Percentiles rank a stretch among this genome's conserved stretches.
Evolutionary conservation across 2,329 filamentous ascomycete species (phyloP).

Genomic region (Didymella segeticola): DNA sequence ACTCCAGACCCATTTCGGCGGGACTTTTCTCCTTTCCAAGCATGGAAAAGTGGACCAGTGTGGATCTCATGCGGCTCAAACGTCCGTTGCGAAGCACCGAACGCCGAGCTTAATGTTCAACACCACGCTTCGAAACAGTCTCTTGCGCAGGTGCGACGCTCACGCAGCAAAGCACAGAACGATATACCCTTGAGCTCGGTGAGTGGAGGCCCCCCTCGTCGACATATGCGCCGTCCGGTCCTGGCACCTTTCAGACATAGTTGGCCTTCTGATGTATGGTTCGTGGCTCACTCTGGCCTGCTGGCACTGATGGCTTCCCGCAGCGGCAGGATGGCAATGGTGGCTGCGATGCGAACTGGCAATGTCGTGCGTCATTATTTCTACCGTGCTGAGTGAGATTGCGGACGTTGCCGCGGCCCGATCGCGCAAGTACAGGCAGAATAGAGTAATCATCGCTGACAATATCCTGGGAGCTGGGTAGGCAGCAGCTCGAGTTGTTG

Average conservation of each 20-base stretch:
- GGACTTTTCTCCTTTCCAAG: background rate
- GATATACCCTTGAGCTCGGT: background rate
- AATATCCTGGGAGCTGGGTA: background rate
- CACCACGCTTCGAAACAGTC: background rate
- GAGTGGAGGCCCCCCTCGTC: too few species aligned
- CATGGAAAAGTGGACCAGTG: background rate
- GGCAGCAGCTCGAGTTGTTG: background rate
- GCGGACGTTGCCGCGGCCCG: background rate
- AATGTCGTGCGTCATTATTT: background rate
- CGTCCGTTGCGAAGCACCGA: slow-evolving; percentile 6
- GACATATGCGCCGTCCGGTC: too few species aligned
- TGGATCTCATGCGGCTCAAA: too few species aligned
- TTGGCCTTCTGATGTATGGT: background rate
- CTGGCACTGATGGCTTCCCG: background rate
- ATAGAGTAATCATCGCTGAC: background rate
- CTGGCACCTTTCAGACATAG: background rate
- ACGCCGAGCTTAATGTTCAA: slow-evolving; percentile 2
- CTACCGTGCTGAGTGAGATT: background rate
- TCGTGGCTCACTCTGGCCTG: background rate
- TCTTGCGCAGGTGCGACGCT: background rate
- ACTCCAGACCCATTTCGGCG: background rate
- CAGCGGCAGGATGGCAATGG: background rate
- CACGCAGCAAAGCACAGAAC: background rate
- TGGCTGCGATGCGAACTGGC: background rate
- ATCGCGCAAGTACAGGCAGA: background rate